These are phyloP conservation scores for Alternaria ethzedia DNA, from an alignment of 2,329 filamentous ascomycete species.

Conservation along the genomic window DNA sequence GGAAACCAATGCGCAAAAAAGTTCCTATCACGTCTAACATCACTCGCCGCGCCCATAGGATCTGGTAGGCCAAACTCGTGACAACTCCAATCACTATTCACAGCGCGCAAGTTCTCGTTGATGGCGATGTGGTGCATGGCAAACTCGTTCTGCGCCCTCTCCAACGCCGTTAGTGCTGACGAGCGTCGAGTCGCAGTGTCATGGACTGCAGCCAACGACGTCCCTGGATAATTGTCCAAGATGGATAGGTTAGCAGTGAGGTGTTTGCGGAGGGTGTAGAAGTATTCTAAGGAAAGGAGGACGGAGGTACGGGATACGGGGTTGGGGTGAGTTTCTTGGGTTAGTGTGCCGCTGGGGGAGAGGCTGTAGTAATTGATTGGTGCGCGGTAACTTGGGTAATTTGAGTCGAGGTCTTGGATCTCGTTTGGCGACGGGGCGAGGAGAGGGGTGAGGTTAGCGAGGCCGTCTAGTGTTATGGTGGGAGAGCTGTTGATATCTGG, in stretches of 20 bases:
- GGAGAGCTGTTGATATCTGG: not conserved
- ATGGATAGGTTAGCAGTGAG: not conserved
- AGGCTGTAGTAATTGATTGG: not conserved
- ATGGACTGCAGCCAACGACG: too few species aligned
- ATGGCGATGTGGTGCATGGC: not conserved
- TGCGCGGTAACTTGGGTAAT: not conserved
- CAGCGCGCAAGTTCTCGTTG: not conserved
- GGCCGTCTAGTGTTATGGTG: too few species aligned
- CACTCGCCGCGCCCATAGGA: accelerated
- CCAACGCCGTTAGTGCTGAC: not conserved
- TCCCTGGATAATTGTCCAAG: not conserved
- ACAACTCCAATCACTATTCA: not conserved
- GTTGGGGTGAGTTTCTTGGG: not conserved
- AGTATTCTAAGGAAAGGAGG: not conserved
- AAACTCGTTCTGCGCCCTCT: accelerated
- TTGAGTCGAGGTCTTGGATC: not conserved
- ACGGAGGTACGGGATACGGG: not conserved
- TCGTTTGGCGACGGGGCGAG: too few species aligned
- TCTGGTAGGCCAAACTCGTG: not conserved
- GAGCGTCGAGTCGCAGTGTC: too few species aligned
- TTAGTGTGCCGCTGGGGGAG: not conserved
- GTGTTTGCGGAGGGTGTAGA: not conserved
- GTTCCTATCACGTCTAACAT: not conserved
- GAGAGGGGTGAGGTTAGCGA: not conserved
- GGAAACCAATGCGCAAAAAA: not conserved